A percentile compares a stretch with the other conserved stretches of the same genome.
Conservation (phyloP, 179 eudicot species). For the Camellia oleifera region DNA sequence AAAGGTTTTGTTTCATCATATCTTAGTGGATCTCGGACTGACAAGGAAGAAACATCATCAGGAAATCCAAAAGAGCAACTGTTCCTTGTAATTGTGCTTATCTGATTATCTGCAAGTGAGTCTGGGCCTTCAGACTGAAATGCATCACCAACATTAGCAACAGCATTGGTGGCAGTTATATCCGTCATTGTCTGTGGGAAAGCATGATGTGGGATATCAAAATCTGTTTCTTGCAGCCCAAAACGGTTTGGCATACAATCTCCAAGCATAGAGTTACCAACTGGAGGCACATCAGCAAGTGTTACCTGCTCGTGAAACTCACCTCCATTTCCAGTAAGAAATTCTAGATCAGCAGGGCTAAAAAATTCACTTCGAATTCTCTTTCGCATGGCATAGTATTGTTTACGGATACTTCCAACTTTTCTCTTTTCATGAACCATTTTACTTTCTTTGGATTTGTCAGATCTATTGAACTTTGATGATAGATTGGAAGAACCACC, state of each 20-base stretch:
- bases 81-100: conserved; percentile 12
- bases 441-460: conserved; percentile 26
- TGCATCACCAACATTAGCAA: conserved; percentile 14
- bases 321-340: conserved; percentile 33
- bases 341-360: conserved; percentile 32
- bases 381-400: conserved; percentile 56
- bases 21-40: conserved; percentile 18
- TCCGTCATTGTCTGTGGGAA: conserved; percentile 32
- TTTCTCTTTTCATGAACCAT: conserved; percentile 34
- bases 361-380: conserved; percentile 41
- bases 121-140: conserved; percentile 23
- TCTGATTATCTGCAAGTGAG: conserved; percentile 21
- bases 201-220: conserved; percentile 28
- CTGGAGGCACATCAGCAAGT: conserved; percentile 19
- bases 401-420: conserved; percentile 38
- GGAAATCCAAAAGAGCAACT: conserved; percentile 22
- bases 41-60: conserved; percentile 19
- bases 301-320: conserved; percentile 28
- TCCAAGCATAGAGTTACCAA: conserved; percentile 23
- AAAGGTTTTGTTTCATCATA: conserved; percentile 21
- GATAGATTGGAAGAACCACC: conserved; percentile 27
- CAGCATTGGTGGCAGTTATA: conserved; percentile 20
- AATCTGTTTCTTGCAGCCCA: conserved; percentile 30
- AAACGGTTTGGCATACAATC: conserved; percentile 28
- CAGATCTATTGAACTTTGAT: conserved; percentile 27